Conservation (phyloP, 176 grass and related monocot genomes). For the Oropetium thomaeum region DNA sequence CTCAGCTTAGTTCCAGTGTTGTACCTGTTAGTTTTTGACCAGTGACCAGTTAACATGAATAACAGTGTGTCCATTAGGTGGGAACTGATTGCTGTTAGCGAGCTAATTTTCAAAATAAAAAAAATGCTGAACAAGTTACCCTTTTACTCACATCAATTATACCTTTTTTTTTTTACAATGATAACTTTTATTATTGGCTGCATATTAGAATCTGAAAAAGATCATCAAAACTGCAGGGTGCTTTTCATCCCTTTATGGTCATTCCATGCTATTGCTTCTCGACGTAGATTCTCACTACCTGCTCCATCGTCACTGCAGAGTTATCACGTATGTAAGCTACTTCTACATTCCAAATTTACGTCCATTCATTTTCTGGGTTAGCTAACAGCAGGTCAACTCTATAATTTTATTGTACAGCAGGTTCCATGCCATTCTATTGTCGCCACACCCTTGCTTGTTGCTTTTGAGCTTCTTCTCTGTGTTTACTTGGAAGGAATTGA, state of each 20-base stretch:
- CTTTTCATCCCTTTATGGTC: conserved; percentile 69
- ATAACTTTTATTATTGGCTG: neutral
- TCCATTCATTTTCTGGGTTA: neutral
- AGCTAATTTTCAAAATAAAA: neutral
- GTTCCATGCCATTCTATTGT: conserved; percentile 69
- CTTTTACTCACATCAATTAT: neutral
- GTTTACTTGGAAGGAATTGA: conserved; percentile 50
- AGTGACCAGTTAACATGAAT: neutral
- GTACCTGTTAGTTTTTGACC: neutral
- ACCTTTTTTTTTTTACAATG: neutral
- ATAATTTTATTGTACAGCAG: conserved; percentile 28
- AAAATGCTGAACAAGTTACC: neutral
- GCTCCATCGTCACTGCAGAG: conserved; percentile 44
- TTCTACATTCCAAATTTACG: conserved; percentile 21
- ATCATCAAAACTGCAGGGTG: conserved; percentile 41
- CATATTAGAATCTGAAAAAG: conserved; percentile 8
- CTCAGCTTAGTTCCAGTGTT: neutral
- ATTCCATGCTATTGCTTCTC: conserved; percentile 56
- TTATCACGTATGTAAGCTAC: conserved; percentile 35
- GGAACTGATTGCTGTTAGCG: neutral
- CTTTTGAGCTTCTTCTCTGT: conserved; percentile 76
- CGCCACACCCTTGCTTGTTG: conserved; percentile 60
- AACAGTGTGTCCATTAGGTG: neutral
- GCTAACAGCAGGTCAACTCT: conserved; percentile 1
- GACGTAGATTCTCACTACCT: conserved; percentile 60